Evolutionary conservation across 2,329 filamentous ascomycete species (phyloP).

Genomic region (Fusarium dimerum): DNA sequence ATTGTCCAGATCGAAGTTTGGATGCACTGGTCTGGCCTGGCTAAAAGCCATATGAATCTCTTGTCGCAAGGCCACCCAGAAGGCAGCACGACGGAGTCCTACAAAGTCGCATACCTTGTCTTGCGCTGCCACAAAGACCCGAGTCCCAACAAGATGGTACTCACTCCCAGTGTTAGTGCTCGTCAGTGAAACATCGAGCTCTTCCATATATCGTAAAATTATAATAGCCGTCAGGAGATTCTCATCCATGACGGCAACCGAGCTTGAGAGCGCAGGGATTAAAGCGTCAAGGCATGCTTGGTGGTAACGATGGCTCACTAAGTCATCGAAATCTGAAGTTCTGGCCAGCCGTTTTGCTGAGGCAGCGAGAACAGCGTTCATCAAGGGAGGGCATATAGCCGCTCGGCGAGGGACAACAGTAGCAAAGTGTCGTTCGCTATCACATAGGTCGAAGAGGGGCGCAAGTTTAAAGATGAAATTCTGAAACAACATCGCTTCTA

Average conservation of each 20-base stretch:
- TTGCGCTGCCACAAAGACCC: constrained; percentile 32
- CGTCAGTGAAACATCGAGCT: constrained; percentile 25
- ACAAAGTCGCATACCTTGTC: constrained; percentile 30
- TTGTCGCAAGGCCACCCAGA: constrained; percentile 31
- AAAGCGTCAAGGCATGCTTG: constrained; percentile 30
- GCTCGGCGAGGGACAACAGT: constrained; percentile 31
- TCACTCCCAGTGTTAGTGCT: constrained; percentile 17
- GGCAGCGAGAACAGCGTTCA: constrained; percentile 31
- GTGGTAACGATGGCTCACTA: constrained; percentile 30
- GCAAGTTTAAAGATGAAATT: constrained; percentile 29
- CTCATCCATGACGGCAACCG: constrained; percentile 29
- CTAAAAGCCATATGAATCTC: constrained; percentile 35
- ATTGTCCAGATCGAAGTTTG: constrained; percentile 27
- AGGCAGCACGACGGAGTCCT: constrained; percentile 29
- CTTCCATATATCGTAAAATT: constrained; percentile 33
- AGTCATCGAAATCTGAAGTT: constrained; percentile 20
- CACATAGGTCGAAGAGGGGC: constrained; percentile 31
- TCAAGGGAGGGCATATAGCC: constrained; percentile 27
- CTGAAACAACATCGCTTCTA: constrained; percentile 32
- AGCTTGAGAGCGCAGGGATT: constrained; percentile 29
- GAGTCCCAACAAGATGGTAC: constrained; percentile 31
- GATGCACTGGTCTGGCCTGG: constrained; percentile 30
- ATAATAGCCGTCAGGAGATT: constrained; percentile 33
- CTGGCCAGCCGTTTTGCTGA: constrained; percentile 29
- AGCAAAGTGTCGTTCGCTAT: constrained; percentile 30